Base-by-base conservation (phyloP, 805 yeast genomes). In the Vanderwaltozyma tropicalis region DNA sequence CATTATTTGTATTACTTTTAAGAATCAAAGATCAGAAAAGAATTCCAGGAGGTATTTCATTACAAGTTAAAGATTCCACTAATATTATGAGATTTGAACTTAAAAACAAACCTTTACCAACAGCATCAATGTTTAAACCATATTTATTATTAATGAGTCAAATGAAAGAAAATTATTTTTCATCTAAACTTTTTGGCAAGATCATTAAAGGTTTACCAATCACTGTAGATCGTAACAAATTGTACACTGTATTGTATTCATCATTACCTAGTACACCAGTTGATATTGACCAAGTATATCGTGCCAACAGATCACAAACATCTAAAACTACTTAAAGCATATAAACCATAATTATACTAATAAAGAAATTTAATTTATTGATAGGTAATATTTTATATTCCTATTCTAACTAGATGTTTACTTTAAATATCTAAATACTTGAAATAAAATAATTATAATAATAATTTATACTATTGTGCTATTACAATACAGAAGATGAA, bases 1-100 rank as follows among this genome's bases (percentile, higher is more conserved):
- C 99, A 1, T 53, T 89, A 10, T 89, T 92, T 60, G 88, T 86
- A 1, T 52, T 89, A 2, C 63, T 94, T 36, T 63, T 92, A 32
- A 74, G 92, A 48, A 32, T 85, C 33, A 92, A 89, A 56, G 89
- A 88, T 53, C 77, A 86, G 8, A 76, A 72, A 37, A 66, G 84
- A 38, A 56, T 78, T 9, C 84, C 83, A 0, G 78, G 79, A 8
- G 82, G 82, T 0, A 55, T 78, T n/a, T 48, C 48, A 12, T 22
- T 47, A n/a, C 39, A 46, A 15, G 21, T 33, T 6, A 31, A 25
- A 8, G 22, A 39, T n/a, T 27, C 39, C 26, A 19, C 12, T 4
- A 38, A 28, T 41, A 48, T 9, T 46, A 50, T 34, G 8, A 28
- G 32, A 17, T 48, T 66, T 12, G 48, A 43, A 28, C 46, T 76